Evolutionary conservation across 1,139 yeast genomes (phyloP).

Genomic region (Petasospora rhodanensis): DNA sequence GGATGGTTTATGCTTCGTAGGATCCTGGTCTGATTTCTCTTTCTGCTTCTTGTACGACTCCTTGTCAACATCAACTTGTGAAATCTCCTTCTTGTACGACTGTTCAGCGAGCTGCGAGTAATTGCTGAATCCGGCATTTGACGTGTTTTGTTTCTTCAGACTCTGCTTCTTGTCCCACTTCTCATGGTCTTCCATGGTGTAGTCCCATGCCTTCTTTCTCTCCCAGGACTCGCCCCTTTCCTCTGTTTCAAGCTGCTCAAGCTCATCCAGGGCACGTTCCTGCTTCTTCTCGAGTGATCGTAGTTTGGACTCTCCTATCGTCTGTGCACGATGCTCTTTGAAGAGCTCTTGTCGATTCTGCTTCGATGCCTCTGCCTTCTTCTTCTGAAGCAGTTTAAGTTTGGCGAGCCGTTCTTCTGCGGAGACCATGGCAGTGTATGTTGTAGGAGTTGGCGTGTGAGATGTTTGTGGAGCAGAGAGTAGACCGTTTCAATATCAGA

Average conservation of each 20-base stretch:
- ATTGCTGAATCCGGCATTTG: conserved; percentile 23
- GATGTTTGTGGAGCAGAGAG: background rate
- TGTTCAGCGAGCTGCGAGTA: conserved; percentile 50
- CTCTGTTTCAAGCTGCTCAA: conserved; percentile 34
- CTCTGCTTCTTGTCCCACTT: conserved; percentile 51
- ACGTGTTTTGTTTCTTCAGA: conserved; percentile 22
- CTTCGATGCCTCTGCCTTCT: conserved; percentile 28
- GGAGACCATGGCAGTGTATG: background rate
- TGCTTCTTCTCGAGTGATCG: conserved; percentile 30
- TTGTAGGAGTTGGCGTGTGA: background rate
- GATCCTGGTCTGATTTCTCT: conserved; percentile 26
- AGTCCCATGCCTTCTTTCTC: conserved; percentile 48
- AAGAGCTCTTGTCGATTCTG: conserved; percentile 26
- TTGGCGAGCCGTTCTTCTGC: conserved; percentile 19
- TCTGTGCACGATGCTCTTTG: conserved; percentile 26
- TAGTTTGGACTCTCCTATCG: conserved; percentile 29
- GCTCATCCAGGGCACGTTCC: conserved; percentile 35
- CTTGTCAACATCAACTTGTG: conserved; percentile 27
- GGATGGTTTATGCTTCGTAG: conserved; percentile 33
- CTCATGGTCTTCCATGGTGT: conserved; percentile 66
- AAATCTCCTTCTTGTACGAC: conserved; percentile 26
- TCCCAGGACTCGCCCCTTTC: conserved; percentile 38
- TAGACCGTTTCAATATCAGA: background rate
- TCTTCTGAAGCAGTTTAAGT: conserved; percentile 29
- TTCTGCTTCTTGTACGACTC: conserved; percentile 35